A percentile compares a stretch with the other conserved stretches of the same genome.
phyloP scores from a whole-genome alignment of 139 green algal genomes.

The Chlorella sp. region DNA sequence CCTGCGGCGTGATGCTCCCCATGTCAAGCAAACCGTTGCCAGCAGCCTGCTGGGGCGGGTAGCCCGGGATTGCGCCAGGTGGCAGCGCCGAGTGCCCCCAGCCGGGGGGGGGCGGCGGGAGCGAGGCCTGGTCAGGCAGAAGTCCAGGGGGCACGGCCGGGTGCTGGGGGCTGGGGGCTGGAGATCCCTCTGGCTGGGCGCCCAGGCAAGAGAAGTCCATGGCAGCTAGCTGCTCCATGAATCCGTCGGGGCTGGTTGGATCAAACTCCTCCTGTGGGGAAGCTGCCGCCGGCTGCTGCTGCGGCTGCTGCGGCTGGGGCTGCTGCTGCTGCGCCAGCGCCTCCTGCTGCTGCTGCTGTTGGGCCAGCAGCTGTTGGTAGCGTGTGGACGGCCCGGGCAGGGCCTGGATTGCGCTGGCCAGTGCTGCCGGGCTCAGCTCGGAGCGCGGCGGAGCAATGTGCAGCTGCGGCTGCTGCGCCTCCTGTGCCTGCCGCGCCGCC shows the following conservation, averaged over 20 bases:
- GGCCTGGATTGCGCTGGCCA: not conserved
- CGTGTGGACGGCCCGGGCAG: not conserved
- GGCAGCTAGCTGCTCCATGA: not conserved
- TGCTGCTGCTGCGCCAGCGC: not conserved
- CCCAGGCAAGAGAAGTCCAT: not conserved
- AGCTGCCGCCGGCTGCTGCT: not conserved
- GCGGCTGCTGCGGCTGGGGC: not conserved
- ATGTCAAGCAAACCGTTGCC: not conserved
- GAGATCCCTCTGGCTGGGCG: not conserved
- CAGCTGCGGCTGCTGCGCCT: not conserved
- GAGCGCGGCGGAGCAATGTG: not conserved
- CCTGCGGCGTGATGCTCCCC: not conserved
- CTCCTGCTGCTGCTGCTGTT: not conserved
- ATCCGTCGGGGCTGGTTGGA: not conserved
- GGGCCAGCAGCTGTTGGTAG: not conserved
- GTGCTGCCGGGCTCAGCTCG: not conserved
- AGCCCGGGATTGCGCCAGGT: not conserved
- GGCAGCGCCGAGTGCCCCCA: not conserved
- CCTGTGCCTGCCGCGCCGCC: not conserved
- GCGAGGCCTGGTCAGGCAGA: not conserved
- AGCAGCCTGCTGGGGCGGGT: not conserved
- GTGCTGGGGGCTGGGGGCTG: not conserved
- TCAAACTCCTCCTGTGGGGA: not conserved
- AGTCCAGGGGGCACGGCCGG: too few species aligned
- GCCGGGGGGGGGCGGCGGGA: too few species aligned